Percentiles rank a stretch among this genome's conserved stretches.
phyloP scores from a whole-genome alignment of 129 eudicot genomes.

The Tanacetum coccineum region DNA sequence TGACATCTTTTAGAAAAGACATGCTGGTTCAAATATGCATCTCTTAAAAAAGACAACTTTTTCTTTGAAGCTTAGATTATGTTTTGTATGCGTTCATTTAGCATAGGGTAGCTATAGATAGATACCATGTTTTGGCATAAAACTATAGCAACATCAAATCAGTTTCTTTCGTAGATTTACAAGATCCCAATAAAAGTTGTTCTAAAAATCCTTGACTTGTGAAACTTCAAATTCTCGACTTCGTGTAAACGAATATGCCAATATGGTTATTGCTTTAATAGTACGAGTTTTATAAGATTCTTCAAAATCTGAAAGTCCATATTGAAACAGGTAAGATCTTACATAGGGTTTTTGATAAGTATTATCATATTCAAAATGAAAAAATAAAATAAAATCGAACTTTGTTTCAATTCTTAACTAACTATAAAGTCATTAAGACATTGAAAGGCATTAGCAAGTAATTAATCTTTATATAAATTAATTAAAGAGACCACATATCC shows the following conservation, averaged over 20 bases:
- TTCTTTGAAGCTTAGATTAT: neutral
- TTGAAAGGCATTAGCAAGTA: slow-evolving; percentile 12
- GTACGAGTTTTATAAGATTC: neutral
- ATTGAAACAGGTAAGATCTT: neutral
- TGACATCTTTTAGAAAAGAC: neutral
- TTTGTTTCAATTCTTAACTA: neutral
- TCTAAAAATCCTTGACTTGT: neutral
- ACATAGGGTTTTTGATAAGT: too few species aligned
- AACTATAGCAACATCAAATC: neutral
- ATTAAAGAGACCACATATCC: neutral
- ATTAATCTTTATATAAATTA: neutral
- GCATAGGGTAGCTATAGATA: neutral
- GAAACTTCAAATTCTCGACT: neutral
- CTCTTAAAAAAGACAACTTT: neutral
- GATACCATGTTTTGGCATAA: neutral
- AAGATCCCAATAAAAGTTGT: neutral
- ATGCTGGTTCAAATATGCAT: neutral
- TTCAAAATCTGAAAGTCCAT: neutral
- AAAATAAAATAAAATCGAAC: neutral
- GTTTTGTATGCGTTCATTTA: neutral
- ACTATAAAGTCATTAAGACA: slow-evolving; percentile 5
- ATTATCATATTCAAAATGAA: slow-evolving; percentile 4
- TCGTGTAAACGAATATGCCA: neutral
- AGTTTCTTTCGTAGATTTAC: neutral
- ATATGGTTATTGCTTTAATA: neutral